Evolutionary conservation across 257 asterid species (phyloP).

Genomic region (Coffea eugenioides): DNA sequence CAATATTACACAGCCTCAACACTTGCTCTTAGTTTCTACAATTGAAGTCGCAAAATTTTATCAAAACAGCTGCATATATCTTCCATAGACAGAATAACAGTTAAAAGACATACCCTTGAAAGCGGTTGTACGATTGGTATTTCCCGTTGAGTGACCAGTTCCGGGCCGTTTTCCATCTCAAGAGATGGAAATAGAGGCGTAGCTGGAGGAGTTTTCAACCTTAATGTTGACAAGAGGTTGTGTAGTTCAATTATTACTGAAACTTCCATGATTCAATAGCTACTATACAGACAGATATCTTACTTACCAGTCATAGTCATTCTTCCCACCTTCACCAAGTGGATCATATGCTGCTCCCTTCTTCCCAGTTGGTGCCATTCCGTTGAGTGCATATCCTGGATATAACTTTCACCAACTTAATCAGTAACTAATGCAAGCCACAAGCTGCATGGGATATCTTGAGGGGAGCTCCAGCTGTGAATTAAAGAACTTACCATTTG

Average conservation of each 20-base stretch:
- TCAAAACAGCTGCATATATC: background rate
- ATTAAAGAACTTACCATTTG: conserved; percentile 37
- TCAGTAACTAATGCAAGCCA: background rate
- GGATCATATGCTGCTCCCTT: conserved; percentile 33
- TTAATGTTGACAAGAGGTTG: conserved; percentile 13
- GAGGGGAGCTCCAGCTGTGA: background rate
- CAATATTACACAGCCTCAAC: background rate
- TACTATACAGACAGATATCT: background rate
- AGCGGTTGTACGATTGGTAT: conserved; percentile 63
- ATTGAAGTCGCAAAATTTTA: too few relatives aligned
- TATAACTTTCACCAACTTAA: conserved; percentile 7
- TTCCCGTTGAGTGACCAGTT: conserved; percentile 48
- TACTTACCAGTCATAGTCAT: conserved; percentile 70
- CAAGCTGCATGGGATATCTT: background rate
- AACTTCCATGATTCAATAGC: background rate
- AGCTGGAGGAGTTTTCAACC: conserved; percentile 89
- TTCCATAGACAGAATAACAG: background rate
- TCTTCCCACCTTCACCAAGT: conserved; percentile 50
- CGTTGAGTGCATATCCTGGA: conserved; percentile 52
- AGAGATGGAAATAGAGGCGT: conserved; percentile 87
- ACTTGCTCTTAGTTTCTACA: background rate
- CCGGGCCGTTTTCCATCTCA: conserved; percentile 67
- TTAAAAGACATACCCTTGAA: conserved; percentile 49
- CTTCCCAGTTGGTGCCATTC: conserved; percentile 45
- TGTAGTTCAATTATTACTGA: background rate